Evolutionary conservation across 345 rosid species (phyloP).

Genomic region (Eucalyptus dawsonii): DNA sequence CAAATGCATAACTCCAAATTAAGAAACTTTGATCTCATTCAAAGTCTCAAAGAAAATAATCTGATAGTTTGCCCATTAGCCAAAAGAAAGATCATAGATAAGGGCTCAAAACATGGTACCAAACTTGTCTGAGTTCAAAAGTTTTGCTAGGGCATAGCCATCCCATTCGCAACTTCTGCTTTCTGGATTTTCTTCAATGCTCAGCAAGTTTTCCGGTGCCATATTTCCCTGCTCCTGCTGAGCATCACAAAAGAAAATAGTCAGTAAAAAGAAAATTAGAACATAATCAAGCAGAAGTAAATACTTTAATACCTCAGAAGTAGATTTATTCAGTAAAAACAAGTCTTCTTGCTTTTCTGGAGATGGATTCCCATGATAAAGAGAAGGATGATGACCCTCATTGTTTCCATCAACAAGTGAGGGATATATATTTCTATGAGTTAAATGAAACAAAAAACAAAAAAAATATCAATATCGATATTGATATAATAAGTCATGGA

Average conservation of each 20-base stretch:
- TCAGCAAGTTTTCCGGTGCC: not conserved
- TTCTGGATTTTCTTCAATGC: not conserved
- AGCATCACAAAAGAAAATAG: not conserved
- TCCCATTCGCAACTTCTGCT: not conserved
- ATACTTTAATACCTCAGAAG: not conserved
- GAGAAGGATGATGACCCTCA: not conserved
- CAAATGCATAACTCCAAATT: not conserved
- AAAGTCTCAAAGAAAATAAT: not conserved
- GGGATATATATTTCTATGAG: not conserved
- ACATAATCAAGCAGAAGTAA: not conserved
- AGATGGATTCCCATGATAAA: not conserved
- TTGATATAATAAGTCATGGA: not conserved
- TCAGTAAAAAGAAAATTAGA: not conserved
- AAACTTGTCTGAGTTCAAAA: not conserved
- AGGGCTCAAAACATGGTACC: not conserved
- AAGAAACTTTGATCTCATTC: not conserved
- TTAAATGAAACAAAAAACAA: not conserved
- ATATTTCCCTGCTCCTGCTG: not conserved
- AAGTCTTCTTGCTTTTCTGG: not conserved
- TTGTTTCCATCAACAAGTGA: not conserved
- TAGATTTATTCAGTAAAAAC: not conserved
- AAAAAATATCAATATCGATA: not conserved
- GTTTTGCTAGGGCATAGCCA: not conserved
- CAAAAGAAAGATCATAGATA: not conserved
- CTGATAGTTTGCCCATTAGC: not conserved